These are phyloP conservation scores for Rugosomyces carneus DNA, from an alignment of 1,284 basidiomycete species.

Conservation along the genomic window DNA sequence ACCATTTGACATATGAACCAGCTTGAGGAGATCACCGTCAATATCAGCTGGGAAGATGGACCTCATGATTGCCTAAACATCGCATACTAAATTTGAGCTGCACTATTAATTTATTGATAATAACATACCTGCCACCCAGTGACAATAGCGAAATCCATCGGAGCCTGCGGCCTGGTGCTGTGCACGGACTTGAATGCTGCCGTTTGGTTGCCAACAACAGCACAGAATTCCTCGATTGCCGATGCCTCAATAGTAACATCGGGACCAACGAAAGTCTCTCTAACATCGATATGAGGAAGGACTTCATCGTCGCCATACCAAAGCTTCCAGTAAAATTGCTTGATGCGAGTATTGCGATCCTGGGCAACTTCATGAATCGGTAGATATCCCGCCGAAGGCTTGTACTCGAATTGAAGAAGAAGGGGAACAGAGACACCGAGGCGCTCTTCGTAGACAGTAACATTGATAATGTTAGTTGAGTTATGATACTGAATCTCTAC, in stretches of 20 bases:
- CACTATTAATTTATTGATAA: neutral
- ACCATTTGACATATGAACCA: constrained; percentile 95
- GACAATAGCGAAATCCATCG: constrained; percentile 99
- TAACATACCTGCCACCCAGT: constrained; percentile 90
- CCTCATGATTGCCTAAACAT: constrained; percentile 85
- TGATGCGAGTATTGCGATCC: constrained; percentile 88
- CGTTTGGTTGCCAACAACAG: constrained; percentile 88
- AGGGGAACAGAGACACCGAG: constrained; percentile 76
- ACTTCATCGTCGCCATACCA: constrained; percentile 87
- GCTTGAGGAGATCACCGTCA: constrained; percentile 90
- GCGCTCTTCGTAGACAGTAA: constrained; percentile 85
- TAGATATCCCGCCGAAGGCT: constrained; percentile 83
- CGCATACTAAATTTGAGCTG: constrained; percentile 5
- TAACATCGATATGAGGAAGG: constrained; percentile 71
- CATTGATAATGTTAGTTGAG: constrained; percentile 55
- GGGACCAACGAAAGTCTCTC: constrained; percentile 78
- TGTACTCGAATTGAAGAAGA: constrained; percentile 78
- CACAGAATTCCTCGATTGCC: constrained; percentile 87
- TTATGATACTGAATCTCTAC: constrained; percentile 67
- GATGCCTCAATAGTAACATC: constrained; percentile 73
- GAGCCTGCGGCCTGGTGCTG: constrained; percentile 70
- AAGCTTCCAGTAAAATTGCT: constrained; percentile 93
- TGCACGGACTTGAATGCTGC: constrained; percentile 84
- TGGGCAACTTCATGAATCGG: constrained; percentile 90
- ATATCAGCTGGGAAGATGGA: constrained; percentile 91